Evolutionary conservation across 2,329 filamentous ascomycete species (phyloP).

Genomic region (Fusarium sp.): DNA sequence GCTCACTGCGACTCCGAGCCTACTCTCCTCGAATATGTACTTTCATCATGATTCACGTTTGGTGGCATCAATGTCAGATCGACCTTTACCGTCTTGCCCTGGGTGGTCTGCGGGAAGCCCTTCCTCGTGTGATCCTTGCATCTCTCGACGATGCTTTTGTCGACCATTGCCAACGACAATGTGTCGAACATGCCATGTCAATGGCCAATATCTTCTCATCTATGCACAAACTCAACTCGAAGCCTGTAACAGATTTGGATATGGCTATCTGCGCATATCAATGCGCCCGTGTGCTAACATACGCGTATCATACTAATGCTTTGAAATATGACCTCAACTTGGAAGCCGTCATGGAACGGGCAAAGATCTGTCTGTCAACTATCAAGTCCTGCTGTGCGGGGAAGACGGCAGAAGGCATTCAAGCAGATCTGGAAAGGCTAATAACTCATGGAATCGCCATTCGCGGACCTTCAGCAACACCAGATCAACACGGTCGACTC

Average conservation of each 20-base stretch:
- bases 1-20: constrained; percentile 64
- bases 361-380: constrained; percentile 61
- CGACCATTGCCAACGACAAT: constrained; percentile 60
- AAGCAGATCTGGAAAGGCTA: constrained; percentile 62
- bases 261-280: constrained; percentile 66
- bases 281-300: constrained; percentile 63
- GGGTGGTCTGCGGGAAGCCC: constrained; percentile 61
- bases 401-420: constrained; percentile 60
- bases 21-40: constrained; percentile 68
- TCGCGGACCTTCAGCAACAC: constrained; percentile 33
- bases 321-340: constrained; percentile 56
- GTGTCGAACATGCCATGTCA: constrained; percentile 64
- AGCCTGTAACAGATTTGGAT: constrained; percentile 65
- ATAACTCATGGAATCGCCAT: constrained; percentile 57
- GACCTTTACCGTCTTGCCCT: constrained; percentile 66
- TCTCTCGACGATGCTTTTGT: constrained; percentile 61
- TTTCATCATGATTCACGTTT: constrained; percentile 69
- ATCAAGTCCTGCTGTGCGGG: constrained; percentile 63
- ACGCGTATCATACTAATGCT: constrained; percentile 58
- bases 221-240: constrained; percentile 61
- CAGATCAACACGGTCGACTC: constrained; percentile 30
- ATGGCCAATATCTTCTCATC: constrained; percentile 66
- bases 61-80: constrained; percentile 68
- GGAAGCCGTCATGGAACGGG: constrained; percentile 61
- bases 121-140: constrained; percentile 56